A percentile compares a stretch with the other conserved stretches of the same genome.
Evolutionary conservation across 2,329 filamentous ascomycete species (phyloP).

Genomic region (Calonectria honghensis): DNA sequence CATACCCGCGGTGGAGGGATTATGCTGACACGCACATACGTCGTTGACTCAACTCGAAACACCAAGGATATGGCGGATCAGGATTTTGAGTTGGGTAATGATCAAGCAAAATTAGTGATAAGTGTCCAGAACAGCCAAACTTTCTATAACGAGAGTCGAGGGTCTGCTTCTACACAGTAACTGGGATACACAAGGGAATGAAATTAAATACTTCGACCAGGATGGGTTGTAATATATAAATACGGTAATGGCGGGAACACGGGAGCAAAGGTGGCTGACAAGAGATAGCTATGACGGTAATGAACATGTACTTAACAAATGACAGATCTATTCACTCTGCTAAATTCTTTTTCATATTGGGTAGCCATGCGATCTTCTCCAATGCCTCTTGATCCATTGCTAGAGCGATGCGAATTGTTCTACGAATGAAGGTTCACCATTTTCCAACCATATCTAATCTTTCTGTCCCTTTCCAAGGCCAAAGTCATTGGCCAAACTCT

Average conservation of each 20-base stretch:
- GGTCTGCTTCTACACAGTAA: constrained; percentile 35
- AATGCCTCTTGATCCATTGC: too few species aligned
- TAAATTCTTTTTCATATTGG: too few species aligned
- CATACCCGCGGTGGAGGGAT: constrained; percentile 50
- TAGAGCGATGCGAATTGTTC: too few species aligned
- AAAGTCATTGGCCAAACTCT: background rate
- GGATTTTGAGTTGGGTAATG: constrained; percentile 46
- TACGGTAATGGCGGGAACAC: background rate
- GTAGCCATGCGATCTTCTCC: too few species aligned
- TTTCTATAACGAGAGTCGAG: constrained; percentile 37
- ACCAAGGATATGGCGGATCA: constrained; percentile 39
- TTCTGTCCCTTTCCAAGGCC: background rate
- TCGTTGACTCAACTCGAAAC: constrained; percentile 49
- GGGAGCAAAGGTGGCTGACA: background rate
- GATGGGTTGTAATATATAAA: background rate
- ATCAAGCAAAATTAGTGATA: constrained; percentile 50
- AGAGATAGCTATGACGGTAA: too few species aligned
- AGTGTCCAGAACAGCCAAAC: constrained; percentile 43
- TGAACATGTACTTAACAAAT: too few species aligned
- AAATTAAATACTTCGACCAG: background rate
- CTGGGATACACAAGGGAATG: background rate
- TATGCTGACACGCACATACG: constrained; percentile 55
- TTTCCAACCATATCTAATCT: background rate
- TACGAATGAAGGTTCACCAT: background rate
- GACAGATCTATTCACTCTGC: too few species aligned